These are phyloP conservation scores for Babesia divergens DNA, from an alignment of 169 alveolate species.

Conservation along the genomic window DNA sequence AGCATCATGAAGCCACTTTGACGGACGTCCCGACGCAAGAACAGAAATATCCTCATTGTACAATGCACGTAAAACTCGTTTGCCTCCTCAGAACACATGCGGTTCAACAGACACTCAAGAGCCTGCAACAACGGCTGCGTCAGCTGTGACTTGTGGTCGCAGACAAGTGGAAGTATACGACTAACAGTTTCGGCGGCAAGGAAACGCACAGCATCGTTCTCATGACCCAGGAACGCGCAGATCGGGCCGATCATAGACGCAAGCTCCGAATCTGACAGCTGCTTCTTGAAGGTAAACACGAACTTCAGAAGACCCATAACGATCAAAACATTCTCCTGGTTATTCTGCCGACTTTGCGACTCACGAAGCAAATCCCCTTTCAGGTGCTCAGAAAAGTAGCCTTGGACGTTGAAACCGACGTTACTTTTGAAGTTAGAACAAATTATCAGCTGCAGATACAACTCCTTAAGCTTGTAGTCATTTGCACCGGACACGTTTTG, in stretches of 20 bases:
- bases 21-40: conserved; percentile 34
- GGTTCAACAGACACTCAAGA: conserved; percentile 36
- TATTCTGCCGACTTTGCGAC: conserved; percentile 27
- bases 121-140: conserved; percentile 50
- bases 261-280: conserved; percentile 34
- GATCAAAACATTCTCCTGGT: conserved; percentile 31
- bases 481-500: conserved; percentile 40
- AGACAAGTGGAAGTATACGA: conserved; percentile 30
- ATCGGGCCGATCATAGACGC: conserved; percentile 30
- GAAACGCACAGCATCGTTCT: conserved; percentile 55
- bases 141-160: conserved; percentile 21
- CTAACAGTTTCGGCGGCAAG: conserved; percentile 56
- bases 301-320: conserved; percentile 58
- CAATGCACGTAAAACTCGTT: conserved; percentile 63
- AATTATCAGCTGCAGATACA: conserved; percentile 58
- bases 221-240: conserved; percentile 19
- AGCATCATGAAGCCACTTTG: conserved; percentile 60
- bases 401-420: conserved; percentile 43
- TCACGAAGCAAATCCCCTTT: conserved; percentile 31
- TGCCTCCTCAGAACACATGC: conserved; percentile 32
- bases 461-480: conserved; percentile 61
- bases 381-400: conserved; percentile 45
- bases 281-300: conserved; percentile 41
- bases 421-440: conserved; percentile 47
- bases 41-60: conserved; percentile 48